Base-by-base conservation (phyloP, 306 rosid species). In the Herpetospermum pedunculosum region DNA sequence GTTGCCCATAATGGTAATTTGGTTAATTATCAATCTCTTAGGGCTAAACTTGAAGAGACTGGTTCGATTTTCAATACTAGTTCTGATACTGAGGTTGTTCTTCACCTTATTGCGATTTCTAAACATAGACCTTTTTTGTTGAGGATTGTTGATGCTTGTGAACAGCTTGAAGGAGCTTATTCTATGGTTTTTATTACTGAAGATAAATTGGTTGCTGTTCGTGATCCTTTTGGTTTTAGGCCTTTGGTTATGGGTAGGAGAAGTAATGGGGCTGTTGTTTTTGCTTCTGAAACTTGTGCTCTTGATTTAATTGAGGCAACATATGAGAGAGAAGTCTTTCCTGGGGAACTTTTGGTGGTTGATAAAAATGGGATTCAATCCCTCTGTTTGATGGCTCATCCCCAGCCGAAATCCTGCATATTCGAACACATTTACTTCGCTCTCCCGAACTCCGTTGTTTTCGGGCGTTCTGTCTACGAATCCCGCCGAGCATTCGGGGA, bases 241-340 rank as follows among this genome's bases (percentile, higher is more conserved):
- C 99, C 97, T 58, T 70, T 95, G 77, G 96, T 91, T 38, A 95
- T 95, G 97, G 99, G 99, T 1, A 85, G 97, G 49, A 88, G 97
- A 34, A 89, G 92, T 46, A 95, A 95, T 38, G 97, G 99, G 38
- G 87, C 97, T 29, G 83, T 95, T n/a, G 99, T 95, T 1, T 89
- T 95, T 75, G 99, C 99, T 2, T 95, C 99, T 8, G 99, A 95
- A 64, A 95, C 97, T 47, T 95, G 97, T 74, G 99, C 99, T 0
- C 97, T 95, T 35, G 97, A 95, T 82, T 86, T 95, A 87, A 91
- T 95, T 63, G 97, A 89, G 70, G 99, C 99, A 1, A 88, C 96
- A 0, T 95, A 95, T 25, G 99, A 95, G 76, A 85, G 99, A 25
- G 99, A 95, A 47, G 97, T 95, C 2, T 78, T 10, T 58, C 99